Evolutionary conservation across 371 early-diverging fungal species (phyloP).

Genomic region (Mucor indicus): DNA sequence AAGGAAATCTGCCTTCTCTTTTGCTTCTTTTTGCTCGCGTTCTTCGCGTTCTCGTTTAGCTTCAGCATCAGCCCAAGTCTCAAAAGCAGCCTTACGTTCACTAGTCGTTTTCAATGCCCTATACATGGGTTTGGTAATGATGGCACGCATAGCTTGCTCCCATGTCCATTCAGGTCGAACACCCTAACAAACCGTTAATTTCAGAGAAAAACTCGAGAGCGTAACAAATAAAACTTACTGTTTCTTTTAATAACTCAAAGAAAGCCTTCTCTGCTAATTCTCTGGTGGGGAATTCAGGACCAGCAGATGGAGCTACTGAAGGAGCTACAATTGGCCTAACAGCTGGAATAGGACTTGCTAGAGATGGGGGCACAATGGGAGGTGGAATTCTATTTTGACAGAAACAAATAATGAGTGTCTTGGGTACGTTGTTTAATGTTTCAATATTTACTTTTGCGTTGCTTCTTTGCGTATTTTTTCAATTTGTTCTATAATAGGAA

Average conservation of each 20-base stretch:
- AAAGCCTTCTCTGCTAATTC: conserved; percentile 89
- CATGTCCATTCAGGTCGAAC: conserved; percentile 84
- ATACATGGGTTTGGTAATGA: conserved; percentile 81
- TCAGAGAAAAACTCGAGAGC: too few species aligned
- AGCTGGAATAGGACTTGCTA: background rate
- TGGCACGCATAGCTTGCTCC: conserved; percentile 88
- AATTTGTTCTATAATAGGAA: conserved; percentile 20
- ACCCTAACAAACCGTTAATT: too few species aligned
- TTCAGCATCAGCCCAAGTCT: conserved; percentile 62
- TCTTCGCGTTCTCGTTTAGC: conserved; percentile 52
- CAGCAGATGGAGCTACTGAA: conserved; percentile 14
- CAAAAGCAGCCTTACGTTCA: conserved; percentile 82
- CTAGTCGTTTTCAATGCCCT: conserved; percentile 76
- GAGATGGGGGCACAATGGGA: background rate
- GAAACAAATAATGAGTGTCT: too few species aligned
- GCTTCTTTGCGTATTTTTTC: conserved; percentile 38
- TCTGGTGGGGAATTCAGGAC: conserved; percentile 60
- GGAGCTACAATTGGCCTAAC: conserved; percentile 8
- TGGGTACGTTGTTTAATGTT: background rate
- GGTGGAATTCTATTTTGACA: background rate
- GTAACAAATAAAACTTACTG: conserved; percentile 38
- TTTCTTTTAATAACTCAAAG: conserved; percentile 64
- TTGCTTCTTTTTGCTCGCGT: conserved; percentile 36
- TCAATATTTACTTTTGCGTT: conserved; percentile 22
- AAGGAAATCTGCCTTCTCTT: conserved; percentile 41